Conservation (phyloP, 768 basidiomycete species). For the Tremella mesenterica region DNA sequence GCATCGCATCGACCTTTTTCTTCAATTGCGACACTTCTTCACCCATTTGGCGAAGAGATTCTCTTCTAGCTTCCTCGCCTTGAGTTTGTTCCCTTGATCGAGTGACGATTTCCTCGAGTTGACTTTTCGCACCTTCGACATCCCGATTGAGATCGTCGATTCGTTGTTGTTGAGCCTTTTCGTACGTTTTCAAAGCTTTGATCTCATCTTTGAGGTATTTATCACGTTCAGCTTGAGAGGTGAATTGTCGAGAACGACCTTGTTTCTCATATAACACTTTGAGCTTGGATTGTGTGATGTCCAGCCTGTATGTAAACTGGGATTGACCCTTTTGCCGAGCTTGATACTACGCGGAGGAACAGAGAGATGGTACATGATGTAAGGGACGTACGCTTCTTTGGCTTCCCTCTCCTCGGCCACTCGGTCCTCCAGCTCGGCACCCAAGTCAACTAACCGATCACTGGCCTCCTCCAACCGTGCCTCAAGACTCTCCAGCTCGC, state of each 20-base stretch:
- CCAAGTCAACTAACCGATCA: conserved; percentile 54
- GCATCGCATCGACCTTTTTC: conserved; percentile 60
- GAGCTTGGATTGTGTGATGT: conserved; percentile 63
- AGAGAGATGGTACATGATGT: background rate
- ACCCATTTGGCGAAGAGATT: conserved; percentile 49
- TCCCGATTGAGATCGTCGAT: conserved; percentile 50
- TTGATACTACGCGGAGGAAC: no score
- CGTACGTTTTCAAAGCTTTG: conserved; percentile 56
- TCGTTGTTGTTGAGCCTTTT: conserved; percentile 51
- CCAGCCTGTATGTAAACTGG: conserved; percentile 50
- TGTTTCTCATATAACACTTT: conserved; percentile 78
- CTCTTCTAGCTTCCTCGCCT: conserved; percentile 57
- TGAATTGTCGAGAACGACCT: conserved; percentile 76
- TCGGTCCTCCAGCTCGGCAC: conserved; percentile 61
- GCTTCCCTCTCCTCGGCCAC: conserved; percentile 47
- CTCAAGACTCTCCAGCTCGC: conserved; percentile 58
- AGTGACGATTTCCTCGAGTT: conserved; percentile 50
- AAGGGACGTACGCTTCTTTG: conserved; percentile 49
- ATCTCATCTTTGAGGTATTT: conserved; percentile 73
- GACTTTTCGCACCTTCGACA: conserved; percentile 25
- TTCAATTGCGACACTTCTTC: conserved; percentile 54
- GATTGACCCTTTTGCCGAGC: no score
- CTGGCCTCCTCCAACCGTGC: conserved; percentile 59
- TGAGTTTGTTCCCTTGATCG: conserved; percentile 49
- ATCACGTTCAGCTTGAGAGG: conserved; percentile 74